Evolutionary conservation across 768 basidiomycete species (phyloP).

Genomic region (Suillus discolor): DNA sequence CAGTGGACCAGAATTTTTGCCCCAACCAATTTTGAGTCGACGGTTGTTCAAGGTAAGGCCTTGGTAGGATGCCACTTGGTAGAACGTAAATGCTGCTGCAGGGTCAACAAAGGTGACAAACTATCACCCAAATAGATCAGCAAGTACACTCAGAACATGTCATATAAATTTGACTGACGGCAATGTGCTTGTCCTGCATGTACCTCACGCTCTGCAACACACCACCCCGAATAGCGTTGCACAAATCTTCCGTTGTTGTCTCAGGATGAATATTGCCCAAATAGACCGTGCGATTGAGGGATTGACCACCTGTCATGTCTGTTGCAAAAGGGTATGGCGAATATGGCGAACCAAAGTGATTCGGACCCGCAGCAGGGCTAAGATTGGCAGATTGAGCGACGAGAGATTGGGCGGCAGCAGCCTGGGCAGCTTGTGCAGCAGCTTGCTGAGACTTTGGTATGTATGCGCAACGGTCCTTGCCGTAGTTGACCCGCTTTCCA

Average conservation of each 20-base stretch:
- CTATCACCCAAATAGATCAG: conserved; percentile 37
- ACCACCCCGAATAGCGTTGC: conserved; percentile 96
- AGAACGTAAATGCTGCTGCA: conserved; percentile 90
- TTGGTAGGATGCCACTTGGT: conserved; percentile 87
- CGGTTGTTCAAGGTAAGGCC: conserved; percentile 92
- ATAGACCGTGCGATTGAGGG: conserved; percentile 91
- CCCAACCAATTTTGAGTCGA: conserved; percentile 97
- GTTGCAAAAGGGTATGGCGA: conserved; percentile 57
- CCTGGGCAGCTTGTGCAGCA: conserved; percentile 83
- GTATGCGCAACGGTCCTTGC: conserved; percentile 98
- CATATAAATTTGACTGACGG: conserved; percentile 53
- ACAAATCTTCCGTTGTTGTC: conserved; percentile 91
- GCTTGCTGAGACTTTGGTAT: conserved; percentile 95
- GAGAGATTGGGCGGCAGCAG: conserved; percentile 77
- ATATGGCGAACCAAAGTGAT: conserved; percentile 40
- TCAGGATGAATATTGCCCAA: conserved; percentile 97
- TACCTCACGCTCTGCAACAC: conserved; percentile 94
- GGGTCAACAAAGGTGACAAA: conserved; percentile 98
- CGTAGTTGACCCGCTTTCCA: conserved; percentile 96
- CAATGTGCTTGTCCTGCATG: conserved; percentile 97
- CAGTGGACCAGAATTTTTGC: conserved; percentile 90
- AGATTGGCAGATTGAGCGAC: conserved; percentile 53
- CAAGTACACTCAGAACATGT: conserved; percentile 9
- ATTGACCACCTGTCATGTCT: conserved; percentile 45
- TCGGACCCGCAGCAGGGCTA: conserved; percentile 28